A percentile compares a stretch with the other conserved stretches of the same genome.
Conservation (phyloP, 257 asterid species). For the Apocynum venetum region DNA sequence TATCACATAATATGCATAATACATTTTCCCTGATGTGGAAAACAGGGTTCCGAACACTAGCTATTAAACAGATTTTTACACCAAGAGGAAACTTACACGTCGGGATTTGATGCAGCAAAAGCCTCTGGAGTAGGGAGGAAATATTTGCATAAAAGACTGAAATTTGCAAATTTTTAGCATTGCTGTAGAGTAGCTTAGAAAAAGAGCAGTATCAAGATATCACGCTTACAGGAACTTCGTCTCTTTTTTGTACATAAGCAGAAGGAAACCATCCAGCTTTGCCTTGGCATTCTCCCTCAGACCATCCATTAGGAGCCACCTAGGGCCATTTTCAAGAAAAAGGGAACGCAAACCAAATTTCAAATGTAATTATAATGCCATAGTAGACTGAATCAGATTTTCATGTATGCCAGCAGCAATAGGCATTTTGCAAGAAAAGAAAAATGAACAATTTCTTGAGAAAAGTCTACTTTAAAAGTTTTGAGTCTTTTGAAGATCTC, state of each 20-base stretch:
- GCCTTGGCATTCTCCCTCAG: conserved; percentile 93
- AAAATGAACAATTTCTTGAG: neutral
- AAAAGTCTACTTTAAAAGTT: too few relatives aligned
- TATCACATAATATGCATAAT: too few relatives aligned
- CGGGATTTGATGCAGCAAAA: neutral
- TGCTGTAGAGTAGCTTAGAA: too few relatives aligned
- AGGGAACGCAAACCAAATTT: neutral
- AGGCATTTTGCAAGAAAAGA: neutral
- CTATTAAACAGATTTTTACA: neutral
- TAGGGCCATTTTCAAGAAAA: conserved; percentile 7
- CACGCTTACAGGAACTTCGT: conserved; percentile 34
- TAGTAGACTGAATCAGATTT: neutral
- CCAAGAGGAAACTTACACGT: neutral
- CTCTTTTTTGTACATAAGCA: conserved; percentile 59
- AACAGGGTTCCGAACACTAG: too few relatives aligned
- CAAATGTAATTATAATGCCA: neutral
- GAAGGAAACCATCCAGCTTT: conserved; percentile 97
- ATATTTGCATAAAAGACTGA: neutral
- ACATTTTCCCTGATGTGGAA: too few relatives aligned
- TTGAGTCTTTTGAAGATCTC: neutral
- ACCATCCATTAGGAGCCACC: conserved; percentile 89
- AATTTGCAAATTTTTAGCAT: conserved; percentile 10
- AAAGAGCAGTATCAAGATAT: conserved; percentile 21
- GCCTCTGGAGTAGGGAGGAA: neutral
- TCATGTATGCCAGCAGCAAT: neutral